Evolutionary conservation across 495 filamentous ascomycete genomes (phyloP), one percentile per base, ranked within the genome.

Genomic region (Aspergillus bertholletiae): DNA sequence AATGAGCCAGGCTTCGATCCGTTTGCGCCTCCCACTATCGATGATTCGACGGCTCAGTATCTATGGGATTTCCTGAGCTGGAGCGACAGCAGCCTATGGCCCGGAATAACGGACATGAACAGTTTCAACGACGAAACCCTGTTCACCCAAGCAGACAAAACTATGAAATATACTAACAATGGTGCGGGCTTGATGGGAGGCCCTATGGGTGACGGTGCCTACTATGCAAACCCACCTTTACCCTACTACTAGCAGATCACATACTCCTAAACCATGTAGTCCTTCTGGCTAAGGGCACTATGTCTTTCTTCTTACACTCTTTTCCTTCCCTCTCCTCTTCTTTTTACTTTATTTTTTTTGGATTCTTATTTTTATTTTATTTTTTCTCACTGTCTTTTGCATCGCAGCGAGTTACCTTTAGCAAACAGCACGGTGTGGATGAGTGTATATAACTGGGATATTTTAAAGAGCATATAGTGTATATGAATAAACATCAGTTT

Each of bases 1-100:
- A 56, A 65, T 17, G 67, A 69, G 17, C 58, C 51, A 49, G 65
- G 64, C 2, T 63, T 68, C 0, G 67, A 72, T 49, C 59, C 67
- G 1, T 55, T 72, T 3, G 52, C 65, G 11, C 47, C 62, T 9
- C 65, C 63, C 1, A 65, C 69, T 8, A 58, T 70, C 4, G 69
- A 74, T 51, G 70, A 76, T 21, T 62, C 63, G 5, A 67, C 55
- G 3, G 61, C 65, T 6, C 73, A 76, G 30, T 67, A 73, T 55
- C 61, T 74, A 13, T 76, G 72, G 72, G 72, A 76, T 37, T 76
- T 73, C 53, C 58, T 76, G 17, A 76, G 70, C 53, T 74, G 72
- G 72, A 71, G 70, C 47, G 71, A 73, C 32, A 68, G 64, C 30
- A 74, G 60, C 22, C 17, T 73, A n/a, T 68, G 69, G 63, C 70